phyloP scores from a whole-genome alignment of 345 rosid genomes.

The Toxicodendron radicans region DNA sequence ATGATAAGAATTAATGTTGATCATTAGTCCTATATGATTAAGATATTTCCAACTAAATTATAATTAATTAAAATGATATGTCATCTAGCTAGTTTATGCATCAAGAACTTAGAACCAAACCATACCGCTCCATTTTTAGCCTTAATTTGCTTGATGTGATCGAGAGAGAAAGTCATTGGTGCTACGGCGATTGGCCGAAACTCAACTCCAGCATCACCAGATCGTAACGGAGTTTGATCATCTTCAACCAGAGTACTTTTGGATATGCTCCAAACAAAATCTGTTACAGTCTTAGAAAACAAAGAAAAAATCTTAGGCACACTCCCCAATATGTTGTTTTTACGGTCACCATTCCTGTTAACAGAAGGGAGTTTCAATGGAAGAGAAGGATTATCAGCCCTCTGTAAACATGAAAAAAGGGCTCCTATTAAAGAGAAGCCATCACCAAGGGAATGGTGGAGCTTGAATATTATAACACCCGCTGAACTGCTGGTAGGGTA shows the following conservation, averaged over 20 bases:
- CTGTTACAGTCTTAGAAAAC: conserved; percentile 26
- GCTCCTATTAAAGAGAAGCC: conserved; percentile 53
- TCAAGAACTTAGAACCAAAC: background rate
- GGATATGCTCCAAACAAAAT: conserved; percentile 38
- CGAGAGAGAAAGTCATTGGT: conserved; percentile 37
- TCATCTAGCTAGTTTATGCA: no score
- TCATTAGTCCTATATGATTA: no score
- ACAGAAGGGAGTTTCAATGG: conserved; percentile 43
- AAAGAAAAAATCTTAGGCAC: conserved; percentile 12
- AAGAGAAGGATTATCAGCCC: conserved; percentile 49
- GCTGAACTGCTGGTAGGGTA: conserved; percentile 41
- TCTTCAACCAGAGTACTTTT: conserved; percentile 45
- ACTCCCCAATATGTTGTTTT: background rate
- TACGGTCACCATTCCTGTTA: background rate
- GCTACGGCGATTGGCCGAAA: conserved; percentile 30
- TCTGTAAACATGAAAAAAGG: conserved; percentile 50
- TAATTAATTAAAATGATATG: no score
- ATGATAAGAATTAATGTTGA: no score
- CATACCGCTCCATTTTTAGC: conserved; percentile 35
- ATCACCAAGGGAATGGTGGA: conserved; percentile 58
- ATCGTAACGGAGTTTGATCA: conserved; percentile 32
- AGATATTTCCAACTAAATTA: no score
- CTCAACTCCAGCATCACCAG: conserved; percentile 33
- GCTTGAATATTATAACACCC: conserved; percentile 37
- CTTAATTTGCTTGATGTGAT: conserved; percentile 38